phyloP scores from a whole-genome alignment of 371 early-diverging fungal species.

The Saksenaea oblongispora region DNA sequence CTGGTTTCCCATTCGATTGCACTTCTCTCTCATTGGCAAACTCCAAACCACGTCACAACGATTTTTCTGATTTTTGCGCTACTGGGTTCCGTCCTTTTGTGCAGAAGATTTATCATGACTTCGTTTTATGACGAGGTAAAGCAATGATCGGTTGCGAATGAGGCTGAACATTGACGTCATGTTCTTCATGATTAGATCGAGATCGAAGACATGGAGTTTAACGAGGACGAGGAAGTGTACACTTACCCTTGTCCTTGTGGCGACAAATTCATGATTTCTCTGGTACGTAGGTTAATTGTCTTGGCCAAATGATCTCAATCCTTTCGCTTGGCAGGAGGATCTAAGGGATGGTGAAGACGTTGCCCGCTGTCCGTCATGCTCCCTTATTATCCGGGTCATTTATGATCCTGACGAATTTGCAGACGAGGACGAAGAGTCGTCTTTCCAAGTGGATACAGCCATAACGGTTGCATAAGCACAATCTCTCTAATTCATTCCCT shows the following conservation, averaged over 20 bases:
- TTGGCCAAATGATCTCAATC: neutral
- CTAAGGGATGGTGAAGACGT: slow-evolving; percentile 92
- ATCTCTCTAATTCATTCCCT: neutral
- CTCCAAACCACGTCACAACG: neutral
- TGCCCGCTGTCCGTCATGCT: slow-evolving; percentile 96
- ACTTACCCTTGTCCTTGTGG: slow-evolving; percentile 99
- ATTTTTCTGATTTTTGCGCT: neutral
- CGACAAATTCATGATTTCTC: slow-evolving; percentile 94
- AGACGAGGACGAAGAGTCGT: slow-evolving; percentile 43
- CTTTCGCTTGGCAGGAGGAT: slow-evolving; percentile 64
- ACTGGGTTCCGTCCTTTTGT: neutral
- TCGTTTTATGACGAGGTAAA: slow-evolving; percentile 40
- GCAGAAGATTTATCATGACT: slow-evolving; percentile 13
- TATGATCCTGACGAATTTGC: slow-evolving; percentile 79
- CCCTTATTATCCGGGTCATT: slow-evolving; percentile 87
- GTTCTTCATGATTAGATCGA: slow-evolving; percentile 60
- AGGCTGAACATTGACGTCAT: neutral
- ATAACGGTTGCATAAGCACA: slow-evolving; percentile 31
- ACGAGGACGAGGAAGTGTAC: slow-evolving; percentile 82
- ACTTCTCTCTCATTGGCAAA: neutral
- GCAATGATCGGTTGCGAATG: neutral
- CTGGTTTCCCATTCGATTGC: neutral
- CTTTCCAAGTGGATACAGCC: slow-evolving; percentile 40
- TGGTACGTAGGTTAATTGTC: slow-evolving; percentile 34
- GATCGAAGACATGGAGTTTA: slow-evolving; percentile 97